phyloP scores from a whole-genome alignment of 2,329 filamentous ascomycete genomes.

The Sporothrix pallida region DNA sequence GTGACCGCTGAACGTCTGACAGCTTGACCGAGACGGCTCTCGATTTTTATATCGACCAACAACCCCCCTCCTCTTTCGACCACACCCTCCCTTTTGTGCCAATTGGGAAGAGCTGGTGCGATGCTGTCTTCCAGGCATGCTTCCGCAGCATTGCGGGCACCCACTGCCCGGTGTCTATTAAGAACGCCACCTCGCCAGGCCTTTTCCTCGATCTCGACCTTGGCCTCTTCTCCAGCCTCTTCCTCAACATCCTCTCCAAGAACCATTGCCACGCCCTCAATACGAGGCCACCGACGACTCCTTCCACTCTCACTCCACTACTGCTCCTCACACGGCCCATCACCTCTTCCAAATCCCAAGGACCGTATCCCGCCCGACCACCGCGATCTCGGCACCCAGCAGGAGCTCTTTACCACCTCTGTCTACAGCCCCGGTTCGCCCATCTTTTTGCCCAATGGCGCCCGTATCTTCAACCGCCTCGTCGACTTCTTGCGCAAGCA shows the following conservation, averaged over 20 bases:
- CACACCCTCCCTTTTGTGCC: not conserved
- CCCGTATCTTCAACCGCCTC: constrained; percentile 82
- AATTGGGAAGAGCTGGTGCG: constrained; percentile 33
- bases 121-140: constrained; percentile 42
- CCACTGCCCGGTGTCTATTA: not conserved
- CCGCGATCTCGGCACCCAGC: constrained; percentile 64
- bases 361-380: constrained; percentile 56
- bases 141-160: constrained; percentile 35
- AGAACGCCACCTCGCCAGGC: not conserved
- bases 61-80: not conserved
- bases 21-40: constrained; percentile 1
- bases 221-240: not conserved
- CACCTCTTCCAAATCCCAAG: constrained; percentile 30
- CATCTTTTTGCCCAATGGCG: constrained; percentile 81
- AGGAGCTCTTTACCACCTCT: constrained; percentile 80
- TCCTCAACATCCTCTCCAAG: not conserved
- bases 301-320: constrained; percentile 36
- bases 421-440: constrained; percentile 84
- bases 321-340: constrained; percentile 43
- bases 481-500: constrained; percentile 81
- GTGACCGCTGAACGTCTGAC: constrained; percentile 15
- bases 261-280: not conserved
- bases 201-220: not conserved
- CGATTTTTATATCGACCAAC: not conserved
- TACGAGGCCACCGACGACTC: not conserved